A percentile compares a stretch with the other conserved stretches of the same genome.
phyloP scores from a whole-genome alignment of 108 stramenopile species.

The Ochromonas danica region DNA sequence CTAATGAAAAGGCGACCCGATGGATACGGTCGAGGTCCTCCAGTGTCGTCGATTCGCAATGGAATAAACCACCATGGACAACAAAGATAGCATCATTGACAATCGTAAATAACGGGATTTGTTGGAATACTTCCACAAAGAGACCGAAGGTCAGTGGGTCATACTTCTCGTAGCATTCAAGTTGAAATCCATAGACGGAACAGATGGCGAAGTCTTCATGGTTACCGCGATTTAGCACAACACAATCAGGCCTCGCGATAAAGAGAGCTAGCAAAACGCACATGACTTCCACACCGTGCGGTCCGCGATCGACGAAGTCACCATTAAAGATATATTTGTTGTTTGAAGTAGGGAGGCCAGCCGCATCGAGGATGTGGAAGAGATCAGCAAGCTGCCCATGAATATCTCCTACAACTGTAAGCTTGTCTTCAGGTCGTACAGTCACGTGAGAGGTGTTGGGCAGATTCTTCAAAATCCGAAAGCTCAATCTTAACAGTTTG shows the following conservation, averaged over 20 bases:
- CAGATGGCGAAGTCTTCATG: conserved; percentile 51
- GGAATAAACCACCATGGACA: conserved; percentile 57
- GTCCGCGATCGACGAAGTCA: conserved; percentile 57
- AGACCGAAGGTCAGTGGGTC: conserved; percentile 10
- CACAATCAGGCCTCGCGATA: conserved; percentile 8
- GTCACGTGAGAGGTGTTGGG: conserved; percentile 6
- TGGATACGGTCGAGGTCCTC: conserved; percentile 42
- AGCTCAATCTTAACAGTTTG: conserved; percentile 11
- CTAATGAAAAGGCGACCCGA: not conserved
- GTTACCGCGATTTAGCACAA: conserved; percentile 27
- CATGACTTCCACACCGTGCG: conserved; percentile 44
- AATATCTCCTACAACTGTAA: conserved; percentile 50
- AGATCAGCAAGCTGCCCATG: conserved; percentile 47
- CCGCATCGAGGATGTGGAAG: conserved; percentile 43
- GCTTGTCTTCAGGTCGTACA: not conserved
- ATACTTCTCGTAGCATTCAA: conserved; percentile 29
- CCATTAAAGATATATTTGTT: conserved; percentile 57
- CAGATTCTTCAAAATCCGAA: not conserved
- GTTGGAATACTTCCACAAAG: conserved; percentile 29
- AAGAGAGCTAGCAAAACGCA: not conserved
- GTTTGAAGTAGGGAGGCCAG: conserved; percentile 39
- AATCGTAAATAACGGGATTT: conserved; percentile 8
- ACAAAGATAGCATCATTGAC: conserved; percentile 41
- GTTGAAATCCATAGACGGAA: conserved; percentile 38
- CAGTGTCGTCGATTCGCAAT: conserved; percentile 43